Base-by-base conservation (phyloP, 2,329 filamentous ascomycete genomes). In the Fonsecaea pugnacius region DNA sequence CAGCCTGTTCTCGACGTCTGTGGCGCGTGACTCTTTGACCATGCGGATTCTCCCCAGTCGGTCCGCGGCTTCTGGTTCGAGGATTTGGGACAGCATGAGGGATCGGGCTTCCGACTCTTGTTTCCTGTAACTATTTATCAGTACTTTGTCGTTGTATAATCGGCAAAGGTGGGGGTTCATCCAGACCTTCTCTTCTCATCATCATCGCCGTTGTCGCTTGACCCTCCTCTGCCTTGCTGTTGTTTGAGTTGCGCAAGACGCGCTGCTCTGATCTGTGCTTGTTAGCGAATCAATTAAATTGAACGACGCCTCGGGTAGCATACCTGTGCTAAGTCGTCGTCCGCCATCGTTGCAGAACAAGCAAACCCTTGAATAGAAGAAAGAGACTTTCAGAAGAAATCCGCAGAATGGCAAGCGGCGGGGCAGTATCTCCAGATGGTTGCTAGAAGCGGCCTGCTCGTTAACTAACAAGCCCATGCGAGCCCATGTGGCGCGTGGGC, bases 211-310 rank as follows among this genome's bases (percentile, higher is more conserved):
- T 80, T 82, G 65, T 79, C 78, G 46, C 77, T 78, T 63, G 79
- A 79, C 56, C 80, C 76, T 64, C 79, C 79, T 48, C 43, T 48
- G 53, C 84, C 80, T 78, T 90, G 83, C 74, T 87, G 83, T 72
- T 92, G 85, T 78, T 96, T 95, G 70, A 98, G 89, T 81, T 99
- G 93, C 78, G 94, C 91, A 60, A 97, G 88, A 68, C 95, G 92
- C 73, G 94, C 94, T 78, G 91, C 90, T 76, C 94, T 85, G 75
- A 98, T 97, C 90, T 96, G 74, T 16, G 21, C 32, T 53, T 51
- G 18, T 65, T 57, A 51, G 60, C 52, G 14, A 38, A 33, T 36
- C 8, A 53, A 18, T 35, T 35, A 27, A 9, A 35, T 10, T 16
- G 18, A 14, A 27, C 10, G 38, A 18, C 21, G 16, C 14, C n/a